These are phyloP conservation scores for Yamadazyma olivae DNA, from an alignment of 805 yeast species.

Conservation along the genomic window DNA sequence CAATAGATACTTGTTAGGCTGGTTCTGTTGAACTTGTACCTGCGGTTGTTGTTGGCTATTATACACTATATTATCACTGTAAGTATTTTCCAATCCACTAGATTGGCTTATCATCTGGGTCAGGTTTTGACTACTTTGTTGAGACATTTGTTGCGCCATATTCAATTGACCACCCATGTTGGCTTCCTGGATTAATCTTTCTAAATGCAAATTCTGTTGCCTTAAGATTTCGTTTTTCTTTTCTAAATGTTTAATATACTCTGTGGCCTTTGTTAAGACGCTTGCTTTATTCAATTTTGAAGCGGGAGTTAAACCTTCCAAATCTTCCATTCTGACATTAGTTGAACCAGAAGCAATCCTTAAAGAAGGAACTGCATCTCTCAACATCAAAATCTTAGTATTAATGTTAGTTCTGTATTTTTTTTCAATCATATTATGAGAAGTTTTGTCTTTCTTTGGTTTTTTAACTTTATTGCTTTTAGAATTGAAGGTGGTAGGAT, in stretches of 20 bases:
- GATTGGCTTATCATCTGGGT: conserved; percentile 13
- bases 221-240: conserved; percentile 50
- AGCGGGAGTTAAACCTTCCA: conserved; percentile 78
- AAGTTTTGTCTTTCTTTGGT: conserved; percentile 55
- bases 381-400: conserved; percentile 60
- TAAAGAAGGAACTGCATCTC: conserved; percentile 77
- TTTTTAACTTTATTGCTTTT: conserved; percentile 29
- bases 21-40: conserved; percentile 5
- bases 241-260: conserved; percentile 73
- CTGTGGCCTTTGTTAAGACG: conserved; percentile 71
- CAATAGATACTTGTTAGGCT: conserved; percentile 45
- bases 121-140: conserved; percentile 4
- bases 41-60: conserved; percentile 1
- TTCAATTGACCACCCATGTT: conserved; percentile 15
- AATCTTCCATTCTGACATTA: conserved; percentile 40
- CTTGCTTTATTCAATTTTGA: conserved; percentile 75
- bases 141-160: conserved; percentile 11
- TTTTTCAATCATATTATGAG: conserved; percentile 80
- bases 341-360: conserved; percentile 52
- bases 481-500: neutral
- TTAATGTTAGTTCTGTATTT: conserved; percentile 78
- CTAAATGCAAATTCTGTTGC: conserved; percentile 43
- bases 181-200: conserved; percentile 33
- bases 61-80: conserved; percentile 4
- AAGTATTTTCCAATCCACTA: neutral